These are phyloP conservation scores for Debaryomyces nepalensis DNA, from an alignment of 1,139 yeast species.

Conservation along the genomic window DNA sequence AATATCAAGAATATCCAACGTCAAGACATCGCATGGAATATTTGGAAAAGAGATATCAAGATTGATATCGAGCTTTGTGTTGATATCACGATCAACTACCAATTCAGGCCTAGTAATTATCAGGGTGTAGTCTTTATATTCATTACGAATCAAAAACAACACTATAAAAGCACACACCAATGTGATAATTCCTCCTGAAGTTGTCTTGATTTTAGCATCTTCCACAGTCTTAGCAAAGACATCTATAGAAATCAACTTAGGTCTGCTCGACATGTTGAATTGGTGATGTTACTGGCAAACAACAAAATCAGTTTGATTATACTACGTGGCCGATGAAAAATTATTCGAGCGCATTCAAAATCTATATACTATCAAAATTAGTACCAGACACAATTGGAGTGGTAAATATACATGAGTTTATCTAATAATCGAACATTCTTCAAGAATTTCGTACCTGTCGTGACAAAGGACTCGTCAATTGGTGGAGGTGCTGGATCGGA, in stretches of 20 bases:
- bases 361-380: constrained; percentile 4
- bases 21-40: constrained; percentile 74
- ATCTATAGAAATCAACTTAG: constrained; percentile 69
- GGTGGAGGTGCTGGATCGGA: constrained; percentile 36
- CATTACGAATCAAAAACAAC: constrained; percentile 66
- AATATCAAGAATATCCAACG: constrained; percentile 67
- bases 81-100: constrained; percentile 85
- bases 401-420: constrained; percentile 13
- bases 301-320: neutral
- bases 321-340: constrained; percentile 10
- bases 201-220: constrained; percentile 86
- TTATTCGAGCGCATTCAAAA: constrained; percentile 11
- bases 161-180: constrained; percentile 68
- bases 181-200: constrained; percentile 89
- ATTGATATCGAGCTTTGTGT: constrained; percentile 74
- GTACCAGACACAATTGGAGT: neutral
- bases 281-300: constrained; percentile 2
- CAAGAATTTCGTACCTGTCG: constrained; percentile 27
- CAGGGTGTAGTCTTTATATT: constrained; percentile 73
- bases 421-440: constrained; percentile 26
- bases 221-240: constrained; percentile 95
- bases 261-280: constrained; percentile 37
- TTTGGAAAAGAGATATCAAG: constrained; percentile 82
- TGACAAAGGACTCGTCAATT: constrained; percentile 33
- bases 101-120: constrained; percentile 77